Base-by-base conservation (phyloP, 2,329 filamentous ascomycete species). In the Claviceps cyperi region DNA sequence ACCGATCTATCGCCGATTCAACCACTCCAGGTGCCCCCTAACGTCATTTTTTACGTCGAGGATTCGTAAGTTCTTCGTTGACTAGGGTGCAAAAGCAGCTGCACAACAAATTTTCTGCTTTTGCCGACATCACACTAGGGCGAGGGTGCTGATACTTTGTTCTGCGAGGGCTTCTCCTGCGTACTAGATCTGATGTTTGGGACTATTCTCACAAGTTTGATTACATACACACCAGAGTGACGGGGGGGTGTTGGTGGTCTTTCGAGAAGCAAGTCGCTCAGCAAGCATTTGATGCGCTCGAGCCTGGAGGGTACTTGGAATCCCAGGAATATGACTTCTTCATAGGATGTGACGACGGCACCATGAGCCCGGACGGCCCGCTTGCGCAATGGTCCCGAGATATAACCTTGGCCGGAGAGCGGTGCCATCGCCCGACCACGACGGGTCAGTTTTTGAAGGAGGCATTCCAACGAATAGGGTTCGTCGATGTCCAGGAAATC, bases 11-110 rank as follows among this genome's bases (percentile, higher is more conserved):
- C 80, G 1, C 80, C 81, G 1, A 80, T 84, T 24, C 82, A 86
- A 58, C 80, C 81, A 2, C 67, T 67, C 4, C 70, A 76, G 46
- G 81, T 87, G 1, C 84, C 85, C 0, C 75, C 77, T 17, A 90
- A 90, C 54, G 81, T 88, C 14, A 77, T 80, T 54, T 90, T 90
- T 56, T 79, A 80, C 53, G 75, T 90, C 44, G 83, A 88, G 59
- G 84, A 89, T 58, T 66, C 66, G 63, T 66, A 60, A 56, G 65
- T 61, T 17, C n/a, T 17, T 17, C 1, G 28, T 39, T 21, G 36
- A 4, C 15, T n/a, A 13, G 17, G 17, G 17, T 17, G 36, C 37
- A 14, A 14, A 28, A 44, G 14, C 4, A 11, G 28, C 28, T 32
- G 9, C 28, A 32, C 9, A 32, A 11, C 24, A 0, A 11, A 6